phyloP scores from a whole-genome alignment of 306 rosid species.

The Delonix regia region DNA sequence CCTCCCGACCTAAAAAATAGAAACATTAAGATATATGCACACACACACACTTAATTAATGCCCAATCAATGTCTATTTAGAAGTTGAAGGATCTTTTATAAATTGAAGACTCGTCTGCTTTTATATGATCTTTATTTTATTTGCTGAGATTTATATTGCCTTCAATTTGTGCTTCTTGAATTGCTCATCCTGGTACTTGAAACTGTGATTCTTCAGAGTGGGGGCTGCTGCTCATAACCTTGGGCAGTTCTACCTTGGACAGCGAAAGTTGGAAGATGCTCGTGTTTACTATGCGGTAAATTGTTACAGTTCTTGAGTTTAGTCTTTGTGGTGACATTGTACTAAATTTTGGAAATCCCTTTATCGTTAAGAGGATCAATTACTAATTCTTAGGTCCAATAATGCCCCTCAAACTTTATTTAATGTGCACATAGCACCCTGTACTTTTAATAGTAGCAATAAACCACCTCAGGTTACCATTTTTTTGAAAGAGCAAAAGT shows the following conservation, averaged over 20 bases:
- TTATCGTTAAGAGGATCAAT: slow-evolving; percentile 7
- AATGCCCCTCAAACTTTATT: slow-evolving; percentile 6
- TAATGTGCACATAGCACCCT: neutral
- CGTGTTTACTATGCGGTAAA: slow-evolving; percentile 68
- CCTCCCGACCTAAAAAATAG: neutral
- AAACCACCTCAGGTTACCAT: neutral
- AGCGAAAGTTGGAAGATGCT: slow-evolving; percentile 75
- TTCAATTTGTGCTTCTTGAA: slow-evolving; percentile 3
- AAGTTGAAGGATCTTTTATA: neutral
- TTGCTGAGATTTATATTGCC: neutral
- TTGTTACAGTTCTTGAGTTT: neutral
- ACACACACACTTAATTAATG: neutral
- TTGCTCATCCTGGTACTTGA: slow-evolving; percentile 18
- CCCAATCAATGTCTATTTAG: neutral
- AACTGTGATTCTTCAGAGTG: slow-evolving; percentile 59
- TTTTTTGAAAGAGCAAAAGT: slow-evolving; percentile 6
- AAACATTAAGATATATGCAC: too few species aligned
- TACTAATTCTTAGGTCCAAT: slow-evolving; percentile 15
- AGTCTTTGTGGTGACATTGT: neutral
- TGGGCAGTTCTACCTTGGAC: slow-evolving; percentile 81
- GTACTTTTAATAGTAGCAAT: neutral
- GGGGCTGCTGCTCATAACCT: slow-evolving; percentile 86
- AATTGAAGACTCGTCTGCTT: neutral
- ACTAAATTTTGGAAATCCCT: neutral
- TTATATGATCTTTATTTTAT: neutral